Percentiles rank a stretch among this genome's conserved stretches.
These are phyloP conservation scores for Avena sativa DNA, from an alignment of 176 grass and related monocot genomes.

Conservation along the genomic window DNA sequence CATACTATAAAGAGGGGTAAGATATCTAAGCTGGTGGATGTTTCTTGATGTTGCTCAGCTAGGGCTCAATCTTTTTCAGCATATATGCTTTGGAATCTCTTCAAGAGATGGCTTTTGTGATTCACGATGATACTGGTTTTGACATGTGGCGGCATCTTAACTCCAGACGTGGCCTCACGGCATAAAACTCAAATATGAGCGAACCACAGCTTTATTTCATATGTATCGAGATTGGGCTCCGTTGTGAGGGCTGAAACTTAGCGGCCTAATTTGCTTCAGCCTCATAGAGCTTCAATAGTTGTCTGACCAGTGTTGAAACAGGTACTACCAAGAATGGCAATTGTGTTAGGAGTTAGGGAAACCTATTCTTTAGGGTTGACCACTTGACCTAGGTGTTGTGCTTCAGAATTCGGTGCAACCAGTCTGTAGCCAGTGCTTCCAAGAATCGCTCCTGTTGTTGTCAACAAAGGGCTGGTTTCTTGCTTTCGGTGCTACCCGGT, in stretches of 20 bases:
- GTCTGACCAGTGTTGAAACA: not conserved
- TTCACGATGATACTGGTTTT: not conserved
- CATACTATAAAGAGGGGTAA: not conserved
- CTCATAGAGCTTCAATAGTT: not conserved
- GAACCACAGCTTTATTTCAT: too few species aligned
- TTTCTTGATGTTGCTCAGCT: not conserved
- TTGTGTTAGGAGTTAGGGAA: not conserved
- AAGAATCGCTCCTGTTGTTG: not conserved
- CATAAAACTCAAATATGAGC: too few species aligned
- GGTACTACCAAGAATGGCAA: not conserved
- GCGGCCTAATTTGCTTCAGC: not conserved
- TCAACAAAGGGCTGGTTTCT: not conserved
- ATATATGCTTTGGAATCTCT: not conserved
- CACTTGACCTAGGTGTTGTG: not conserved
- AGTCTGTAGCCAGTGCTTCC: not conserved
- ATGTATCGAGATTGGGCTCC: not conserved
- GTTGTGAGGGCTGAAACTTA: slow-evolving; percentile 1
- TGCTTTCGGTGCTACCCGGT: not conserved
- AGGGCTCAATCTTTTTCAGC: not conserved
- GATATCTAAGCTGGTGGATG: not conserved
- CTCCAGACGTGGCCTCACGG: too few species aligned
- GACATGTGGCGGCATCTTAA: too few species aligned
- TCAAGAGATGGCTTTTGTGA: not conserved
- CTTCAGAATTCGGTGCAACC: not conserved
- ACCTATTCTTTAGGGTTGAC: not conserved